Base-by-base conservation (phyloP, 805 yeast species). In the Ogataea henricii region DNA sequence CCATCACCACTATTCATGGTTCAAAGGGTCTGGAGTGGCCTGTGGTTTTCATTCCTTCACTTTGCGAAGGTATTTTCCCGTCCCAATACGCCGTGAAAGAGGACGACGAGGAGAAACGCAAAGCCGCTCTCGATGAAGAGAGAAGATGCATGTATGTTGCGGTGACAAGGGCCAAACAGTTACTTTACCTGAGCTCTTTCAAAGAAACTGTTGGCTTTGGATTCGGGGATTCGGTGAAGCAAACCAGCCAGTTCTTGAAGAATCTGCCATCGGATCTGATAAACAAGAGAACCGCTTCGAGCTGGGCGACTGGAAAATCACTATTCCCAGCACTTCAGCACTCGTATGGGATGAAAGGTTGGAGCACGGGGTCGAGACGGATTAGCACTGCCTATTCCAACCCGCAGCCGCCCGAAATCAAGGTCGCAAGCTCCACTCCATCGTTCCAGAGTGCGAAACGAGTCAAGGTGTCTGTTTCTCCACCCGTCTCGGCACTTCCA, bases 21-120 rank as follows among this genome's bases (percentile, higher is more conserved):
- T 82, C 97, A 1, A 92, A 92, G 63, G 99, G 99, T 1, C 71
- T 91, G 2, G 99, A 92, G 63, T 92, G 98, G 97, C 92, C 96
- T 0, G 80, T 88, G 12, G 97, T 92, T 0, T 88, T 89, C 60
- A 78, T 89, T 10, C 89, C 95, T 0, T 85, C 88, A 0, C 67
- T 87, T 14, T 72, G 78, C 26, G 88, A 86, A 40, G 85, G 86
- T 1, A 64, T 79, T 12, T 67, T 88, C 10, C 96, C 96, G 0
- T 79, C 84, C 3, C 58, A 65, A 2, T 76, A 75, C 59, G 79
- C 80, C 0, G 53, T 67, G 6, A 65, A 59, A 0, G 65, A 62
- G 21, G 36, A 43, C 12, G 53, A 61, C 21, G 56, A 59, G 32
- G 59, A 55, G 18, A 47, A 51, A 20, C 49, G 53, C 14, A 59